phyloP scores from a whole-genome alignment of 805 yeast genomes.

The Candida ovalis region DNA sequence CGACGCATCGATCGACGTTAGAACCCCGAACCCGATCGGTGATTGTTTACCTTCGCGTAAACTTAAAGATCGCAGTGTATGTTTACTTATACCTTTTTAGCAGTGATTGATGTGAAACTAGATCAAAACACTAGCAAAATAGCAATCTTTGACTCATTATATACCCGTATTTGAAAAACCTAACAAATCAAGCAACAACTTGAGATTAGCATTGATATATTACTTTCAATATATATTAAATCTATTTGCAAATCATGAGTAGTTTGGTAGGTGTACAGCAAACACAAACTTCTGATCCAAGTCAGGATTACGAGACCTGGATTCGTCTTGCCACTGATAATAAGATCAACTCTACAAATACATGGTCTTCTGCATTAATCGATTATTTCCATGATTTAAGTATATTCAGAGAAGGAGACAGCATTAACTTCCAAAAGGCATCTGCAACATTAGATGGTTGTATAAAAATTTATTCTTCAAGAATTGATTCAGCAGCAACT shows the following conservation, averaged over 20 bases:
- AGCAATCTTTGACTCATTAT: too few relatives aligned
- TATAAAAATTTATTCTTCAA: slow-evolving; percentile 84
- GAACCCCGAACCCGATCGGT: too few relatives aligned
- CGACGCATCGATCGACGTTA: slow-evolving; percentile 2
- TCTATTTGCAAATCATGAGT: not conserved
- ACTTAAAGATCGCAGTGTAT: too few relatives aligned
- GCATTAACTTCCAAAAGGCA: slow-evolving; percentile 86
- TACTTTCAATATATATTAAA: too few relatives aligned
- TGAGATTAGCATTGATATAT: too few relatives aligned
- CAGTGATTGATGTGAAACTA: slow-evolving; percentile 6
- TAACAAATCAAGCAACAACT: too few relatives aligned
- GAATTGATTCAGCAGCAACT: slow-evolving; percentile 88
- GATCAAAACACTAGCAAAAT: not conserved
- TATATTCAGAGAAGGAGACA: slow-evolving; percentile 68
- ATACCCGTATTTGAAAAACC: too few relatives aligned
- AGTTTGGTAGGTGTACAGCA: slow-evolving; percentile 9
- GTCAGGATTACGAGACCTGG: slow-evolving; percentile 71
- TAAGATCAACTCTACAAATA: slow-evolving; percentile 76
- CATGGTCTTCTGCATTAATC: slow-evolving; percentile 88
- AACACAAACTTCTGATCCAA: slow-evolving; percentile 16
- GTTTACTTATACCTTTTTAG: too few relatives aligned
- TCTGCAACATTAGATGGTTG: slow-evolving; percentile 92
- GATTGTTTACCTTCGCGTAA: not conserved
- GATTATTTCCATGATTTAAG: slow-evolving; percentile 87
- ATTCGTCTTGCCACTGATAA: slow-evolving; percentile 78